A percentile compares a stretch with the other conserved stretches of the same genome.
phyloP scores from a whole-genome alignment of 768 basidiomycete species.

The Lanmaoa rubissima region DNA sequence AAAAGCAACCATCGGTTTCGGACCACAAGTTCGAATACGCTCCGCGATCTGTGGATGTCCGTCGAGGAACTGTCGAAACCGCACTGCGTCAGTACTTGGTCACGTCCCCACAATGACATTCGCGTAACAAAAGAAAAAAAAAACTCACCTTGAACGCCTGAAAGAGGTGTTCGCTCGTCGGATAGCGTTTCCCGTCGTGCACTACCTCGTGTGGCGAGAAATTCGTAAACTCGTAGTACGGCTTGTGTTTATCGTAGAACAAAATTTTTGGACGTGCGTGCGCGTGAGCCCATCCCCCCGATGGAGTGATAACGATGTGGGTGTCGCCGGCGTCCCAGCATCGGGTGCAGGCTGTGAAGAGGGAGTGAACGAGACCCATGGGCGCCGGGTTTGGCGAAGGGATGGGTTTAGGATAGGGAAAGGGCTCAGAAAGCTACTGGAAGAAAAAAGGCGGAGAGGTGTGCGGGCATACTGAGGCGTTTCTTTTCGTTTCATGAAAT shows the following conservation, averaged over 20 bases:
- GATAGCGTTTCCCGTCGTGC: slow-evolving; percentile 62
- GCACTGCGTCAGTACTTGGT: slow-evolving; percentile 1
- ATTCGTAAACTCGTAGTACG: slow-evolving; percentile 71
- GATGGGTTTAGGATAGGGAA: neutral
- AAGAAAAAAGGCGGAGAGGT: neutral
- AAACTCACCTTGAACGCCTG: slow-evolving; percentile 66
- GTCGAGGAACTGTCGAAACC: slow-evolving; percentile 49
- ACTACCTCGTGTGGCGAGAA: slow-evolving; percentile 68
- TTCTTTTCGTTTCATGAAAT: slow-evolving; percentile 4
- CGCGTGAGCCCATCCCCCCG: slow-evolving; percentile 24
- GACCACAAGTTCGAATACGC: slow-evolving; percentile 63
- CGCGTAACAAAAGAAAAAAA: neutral
- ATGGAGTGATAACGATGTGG: slow-evolving; percentile 26
- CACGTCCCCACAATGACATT: neutral
- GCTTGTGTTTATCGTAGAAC: slow-evolving; percentile 65
- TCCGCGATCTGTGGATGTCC: slow-evolving; percentile 63
- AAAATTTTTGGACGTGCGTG: slow-evolving; percentile 38
- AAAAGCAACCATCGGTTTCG: slow-evolving; percentile 59
- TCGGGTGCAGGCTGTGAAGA: slow-evolving; percentile 15
- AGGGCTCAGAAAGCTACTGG: neutral
- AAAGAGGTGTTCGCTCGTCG: slow-evolving; percentile 76
- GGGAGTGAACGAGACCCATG: slow-evolving; percentile 22
- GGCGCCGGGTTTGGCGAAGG: neutral
- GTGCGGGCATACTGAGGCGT: slow-evolving; percentile 15
- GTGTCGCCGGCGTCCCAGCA: slow-evolving; percentile 31